Percentiles rank a stretch among this genome's conserved stretches.
Conservation (phyloP, 176 grass and related monocot species). For the Secale cereale region DNA sequence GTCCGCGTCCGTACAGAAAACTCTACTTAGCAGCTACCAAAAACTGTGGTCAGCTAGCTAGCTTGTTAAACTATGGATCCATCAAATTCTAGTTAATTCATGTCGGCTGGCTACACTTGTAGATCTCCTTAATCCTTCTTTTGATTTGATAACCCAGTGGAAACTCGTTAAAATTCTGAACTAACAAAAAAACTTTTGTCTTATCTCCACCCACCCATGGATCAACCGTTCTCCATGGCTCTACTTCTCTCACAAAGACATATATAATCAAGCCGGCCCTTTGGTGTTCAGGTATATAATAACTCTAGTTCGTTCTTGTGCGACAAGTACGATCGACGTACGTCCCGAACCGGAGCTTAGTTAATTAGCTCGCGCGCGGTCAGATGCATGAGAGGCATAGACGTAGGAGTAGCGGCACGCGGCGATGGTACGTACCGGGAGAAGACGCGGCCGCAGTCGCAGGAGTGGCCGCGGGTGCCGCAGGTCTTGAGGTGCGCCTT, state of each 20-base stretch:
- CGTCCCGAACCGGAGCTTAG: not conserved
- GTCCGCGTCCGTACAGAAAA: slow-evolving; percentile 8
- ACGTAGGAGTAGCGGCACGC: too few species aligned
- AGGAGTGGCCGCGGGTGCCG: slow-evolving; percentile 88
- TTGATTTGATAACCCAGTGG: not conserved
- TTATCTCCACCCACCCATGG: slow-evolving; percentile 14
- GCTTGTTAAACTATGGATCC: not conserved
- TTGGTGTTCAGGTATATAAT: not conserved
- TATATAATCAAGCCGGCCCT: not conserved
- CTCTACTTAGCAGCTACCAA: not conserved
- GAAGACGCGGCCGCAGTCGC: slow-evolving; percentile 93
- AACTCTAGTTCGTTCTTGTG: not conserved
- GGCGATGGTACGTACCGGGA: slow-evolving; percentile 32
- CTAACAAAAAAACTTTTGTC: slow-evolving; percentile 35
- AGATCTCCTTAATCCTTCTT: not conserved
- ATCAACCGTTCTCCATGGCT: slow-evolving; percentile 11
- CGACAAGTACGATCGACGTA: not conserved
- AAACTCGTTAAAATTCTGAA: not conserved
- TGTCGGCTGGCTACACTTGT: slow-evolving; percentile 21
- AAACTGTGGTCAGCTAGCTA: slow-evolving; percentile 8
- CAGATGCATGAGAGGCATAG: not conserved
- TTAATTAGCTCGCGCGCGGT: not conserved
- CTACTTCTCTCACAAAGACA: slow-evolving; percentile 4
- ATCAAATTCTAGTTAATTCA: slow-evolving; percentile 37
- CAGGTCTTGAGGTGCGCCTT: slow-evolving; percentile 99